phyloP scores from a whole-genome alignment of 2,329 filamentous ascomycete genomes.

The Colletotrichum nymphaeae region DNA sequence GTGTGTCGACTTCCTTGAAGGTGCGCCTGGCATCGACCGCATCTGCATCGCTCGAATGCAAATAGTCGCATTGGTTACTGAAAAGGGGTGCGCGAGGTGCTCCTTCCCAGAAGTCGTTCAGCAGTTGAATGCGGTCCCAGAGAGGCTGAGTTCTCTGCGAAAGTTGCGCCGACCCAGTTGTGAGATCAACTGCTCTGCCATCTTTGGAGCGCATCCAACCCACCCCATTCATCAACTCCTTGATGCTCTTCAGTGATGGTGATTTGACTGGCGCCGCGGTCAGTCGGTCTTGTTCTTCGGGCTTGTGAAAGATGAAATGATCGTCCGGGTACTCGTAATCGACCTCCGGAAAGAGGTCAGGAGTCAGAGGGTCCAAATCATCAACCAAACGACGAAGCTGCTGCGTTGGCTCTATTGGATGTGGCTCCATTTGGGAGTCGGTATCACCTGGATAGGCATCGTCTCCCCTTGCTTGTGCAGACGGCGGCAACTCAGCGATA shows the following conservation, averaged over 20 bases:
- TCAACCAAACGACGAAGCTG: not conserved
- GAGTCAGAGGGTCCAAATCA: not conserved
- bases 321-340: constrained; percentile 16
- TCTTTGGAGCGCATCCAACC: not conserved
- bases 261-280: not conserved
- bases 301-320: constrained; percentile 12
- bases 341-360: not conserved
- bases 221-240: constrained; percentile 14
- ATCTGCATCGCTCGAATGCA: constrained; percentile 1
- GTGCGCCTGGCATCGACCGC: not conserved
- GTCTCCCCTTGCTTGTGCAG: not conserved
- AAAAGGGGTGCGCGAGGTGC: constrained; percentile 16
- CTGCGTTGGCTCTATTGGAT: not conserved
- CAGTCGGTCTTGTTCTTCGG: not conserved
- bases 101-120: constrained; percentile 10
- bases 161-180: not conserved
- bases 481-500: not conserved
- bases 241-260: constrained; percentile 1
- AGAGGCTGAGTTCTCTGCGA: constrained; percentile 4
- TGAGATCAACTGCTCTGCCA: not conserved
- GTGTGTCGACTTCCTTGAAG: not conserved
- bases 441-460: not conserved
- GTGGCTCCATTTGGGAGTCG: not conserved
- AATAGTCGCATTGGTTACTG: constrained; percentile 13
- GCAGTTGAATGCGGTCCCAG: constrained; percentile 5